These are phyloP conservation scores for Colletotrichum godetiae DNA, from an alignment of 2,329 filamentous ascomycete species.

Conservation along the genomic window DNA sequence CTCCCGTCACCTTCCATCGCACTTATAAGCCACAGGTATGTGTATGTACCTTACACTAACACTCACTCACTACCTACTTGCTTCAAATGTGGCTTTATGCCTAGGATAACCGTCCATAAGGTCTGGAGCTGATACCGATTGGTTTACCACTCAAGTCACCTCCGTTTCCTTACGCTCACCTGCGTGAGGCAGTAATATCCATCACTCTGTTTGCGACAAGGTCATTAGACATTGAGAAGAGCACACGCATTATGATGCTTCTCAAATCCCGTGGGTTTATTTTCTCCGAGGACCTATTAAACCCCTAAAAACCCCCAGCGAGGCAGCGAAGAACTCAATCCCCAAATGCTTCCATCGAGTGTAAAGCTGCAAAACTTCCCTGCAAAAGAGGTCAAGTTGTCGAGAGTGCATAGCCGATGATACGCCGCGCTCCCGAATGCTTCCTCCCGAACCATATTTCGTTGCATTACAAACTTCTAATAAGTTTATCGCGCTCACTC, in stretches of 20 bases:
- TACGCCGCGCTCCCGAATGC: slow-evolving; percentile 37
- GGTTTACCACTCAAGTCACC: too few relatives aligned
- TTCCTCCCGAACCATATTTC: slow-evolving; percentile 21
- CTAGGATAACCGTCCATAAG: too few relatives aligned
- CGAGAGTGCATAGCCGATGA: slow-evolving; percentile 25
- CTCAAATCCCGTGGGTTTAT: not conserved
- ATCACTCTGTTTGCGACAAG: not conserved
- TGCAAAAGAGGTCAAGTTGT: slow-evolving; percentile 13
- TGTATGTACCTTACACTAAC: not conserved
- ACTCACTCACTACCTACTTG: not conserved
- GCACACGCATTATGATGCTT: not conserved
- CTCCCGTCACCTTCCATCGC: not conserved
- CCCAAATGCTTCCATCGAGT: slow-evolving; percentile 15
- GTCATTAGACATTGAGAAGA: not conserved
- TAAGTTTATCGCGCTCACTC: not conserved
- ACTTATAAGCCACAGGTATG: not conserved
- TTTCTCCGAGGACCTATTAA: not conserved
- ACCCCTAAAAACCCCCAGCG: slow-evolving; percentile 4
- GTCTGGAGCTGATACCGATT: too few relatives aligned
- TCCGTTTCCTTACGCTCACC: not conserved
- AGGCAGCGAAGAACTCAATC: not conserved
- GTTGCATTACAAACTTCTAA: slow-evolving; percentile 16
- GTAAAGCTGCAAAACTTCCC: slow-evolving; percentile 10
- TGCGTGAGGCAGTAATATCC: not conserved
- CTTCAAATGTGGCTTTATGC: not conserved